Percentiles rank a stretch among this genome's conserved stretches.
phyloP scores from a whole-genome alignment of 1,284 basidiomycete species.

The Termitomyces sp. region DNA sequence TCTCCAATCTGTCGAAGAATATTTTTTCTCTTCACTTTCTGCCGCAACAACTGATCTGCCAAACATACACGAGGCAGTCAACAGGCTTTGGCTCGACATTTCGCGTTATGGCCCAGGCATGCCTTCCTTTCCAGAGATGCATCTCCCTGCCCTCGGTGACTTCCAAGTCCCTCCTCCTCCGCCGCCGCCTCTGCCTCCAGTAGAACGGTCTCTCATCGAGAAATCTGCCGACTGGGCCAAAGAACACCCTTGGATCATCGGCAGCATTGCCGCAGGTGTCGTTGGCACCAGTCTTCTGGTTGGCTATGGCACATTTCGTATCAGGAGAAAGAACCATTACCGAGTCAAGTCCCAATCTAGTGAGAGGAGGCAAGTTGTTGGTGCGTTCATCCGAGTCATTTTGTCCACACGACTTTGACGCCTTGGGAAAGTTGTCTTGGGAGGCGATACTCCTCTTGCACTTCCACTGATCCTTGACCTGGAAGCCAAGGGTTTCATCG shows the following conservation, averaged over 20 bases:
- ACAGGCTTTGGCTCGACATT: constrained; percentile 72
- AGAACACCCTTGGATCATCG: constrained; percentile 55
- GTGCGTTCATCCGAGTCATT: constrained; percentile 37
- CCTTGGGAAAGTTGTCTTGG: constrained; percentile 59
- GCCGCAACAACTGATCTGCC: constrained; percentile 56
- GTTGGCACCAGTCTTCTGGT: constrained; percentile 57
- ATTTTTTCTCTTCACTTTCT: constrained; percentile 54
- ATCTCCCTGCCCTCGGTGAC: constrained; percentile 59
- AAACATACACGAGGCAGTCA: constrained; percentile 57
- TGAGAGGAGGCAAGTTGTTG: constrained; percentile 65
- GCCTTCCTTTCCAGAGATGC: constrained; percentile 58
- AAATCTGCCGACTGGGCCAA: constrained; percentile 47
- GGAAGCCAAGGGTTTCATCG: constrained; percentile 72
- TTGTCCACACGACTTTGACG: constrained; percentile 5
- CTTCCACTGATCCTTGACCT: constrained; percentile 66
- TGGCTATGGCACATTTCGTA: constrained; percentile 42
- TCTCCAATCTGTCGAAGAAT: constrained; percentile 61
- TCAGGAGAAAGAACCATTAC: constrained; percentile 21
- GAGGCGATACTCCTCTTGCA: constrained; percentile 68
- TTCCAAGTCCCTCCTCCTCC: constrained; percentile 65
- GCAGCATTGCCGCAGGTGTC: constrained; percentile 47
- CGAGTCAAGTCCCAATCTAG: constrained; percentile 31
- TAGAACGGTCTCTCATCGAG: constrained; percentile 41
- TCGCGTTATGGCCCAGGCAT: constrained; percentile 71
- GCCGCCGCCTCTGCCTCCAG: constrained; percentile 54